A percentile compares a stretch with the other conserved stretches of the same genome.
phyloP scores from a whole-genome alignment of 1,284 basidiomycete genomes.

The Stereum hirsutum region DNA sequence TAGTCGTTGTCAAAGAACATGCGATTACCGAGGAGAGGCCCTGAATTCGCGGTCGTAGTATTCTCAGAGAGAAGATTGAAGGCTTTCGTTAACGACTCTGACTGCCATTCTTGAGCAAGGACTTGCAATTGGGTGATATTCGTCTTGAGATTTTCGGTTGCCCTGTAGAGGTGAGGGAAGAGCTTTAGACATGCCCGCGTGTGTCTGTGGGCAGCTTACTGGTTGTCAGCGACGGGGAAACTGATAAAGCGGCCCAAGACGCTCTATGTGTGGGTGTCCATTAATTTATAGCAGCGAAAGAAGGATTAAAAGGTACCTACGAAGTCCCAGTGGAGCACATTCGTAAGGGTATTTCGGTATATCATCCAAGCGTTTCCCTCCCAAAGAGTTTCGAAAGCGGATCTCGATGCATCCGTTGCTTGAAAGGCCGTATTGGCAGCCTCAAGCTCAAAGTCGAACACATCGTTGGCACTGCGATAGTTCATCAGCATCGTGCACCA shows the following conservation, averaged over 20 bases:
- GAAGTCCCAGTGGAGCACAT: conserved; percentile 58
- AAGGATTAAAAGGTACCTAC: conserved; percentile 25
- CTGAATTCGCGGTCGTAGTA: conserved; percentile 35
- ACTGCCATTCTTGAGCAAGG: conserved; percentile 37
- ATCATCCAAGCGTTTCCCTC: conserved; percentile 57
- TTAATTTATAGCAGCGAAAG: neutral
- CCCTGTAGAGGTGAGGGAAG: conserved; percentile 19
- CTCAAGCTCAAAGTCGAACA: conserved; percentile 38
- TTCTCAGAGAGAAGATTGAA: conserved; percentile 24
- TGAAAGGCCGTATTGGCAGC: conserved; percentile 42
- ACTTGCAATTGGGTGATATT: conserved; percentile 36
- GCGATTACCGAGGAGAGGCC: conserved; percentile 40
- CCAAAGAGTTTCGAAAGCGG: conserved; percentile 39
- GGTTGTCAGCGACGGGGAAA: conserved; percentile 40
- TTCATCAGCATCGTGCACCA: conserved; percentile 1
- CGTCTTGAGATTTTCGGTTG: conserved; percentile 38
- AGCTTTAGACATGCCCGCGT: neutral
- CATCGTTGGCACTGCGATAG: conserved; percentile 28
- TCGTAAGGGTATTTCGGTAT: conserved; percentile 43
- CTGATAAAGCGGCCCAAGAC: conserved; percentile 45
- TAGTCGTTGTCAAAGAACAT: conserved; percentile 55
- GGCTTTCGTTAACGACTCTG: conserved; percentile 27
- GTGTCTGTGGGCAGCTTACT: conserved; percentile 24
- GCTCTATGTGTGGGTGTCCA: conserved; percentile 25
- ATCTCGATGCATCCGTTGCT: conserved; percentile 27